Evolutionary conservation across 345 rosid genomes (phyloP), one percentile per base, ranked within the genome.

Genomic region (Eucalyptus albens): DNA sequence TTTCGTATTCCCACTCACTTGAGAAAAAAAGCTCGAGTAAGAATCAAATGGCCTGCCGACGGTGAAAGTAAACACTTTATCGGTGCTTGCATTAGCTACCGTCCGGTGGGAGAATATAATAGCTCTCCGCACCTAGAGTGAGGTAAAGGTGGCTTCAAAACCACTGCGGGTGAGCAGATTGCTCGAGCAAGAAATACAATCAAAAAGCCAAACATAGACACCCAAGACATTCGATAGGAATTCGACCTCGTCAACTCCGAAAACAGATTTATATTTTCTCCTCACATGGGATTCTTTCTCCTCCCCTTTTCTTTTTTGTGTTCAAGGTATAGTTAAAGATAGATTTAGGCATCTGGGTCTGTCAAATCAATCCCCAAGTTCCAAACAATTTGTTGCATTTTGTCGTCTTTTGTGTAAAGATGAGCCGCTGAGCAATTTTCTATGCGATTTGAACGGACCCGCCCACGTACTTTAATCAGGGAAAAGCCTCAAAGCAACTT

Each of bases 1-100:
- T 53, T 53, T 2, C 26, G 59, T 53, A 53, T 19, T 53, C 2
- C 1, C 59, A 53, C 11, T 53, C 59, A 21, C 59, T 0, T 21
- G 5, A 53, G 2, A 8, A 3, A 8, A 19, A 53, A 53, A 53
- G 11, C 11, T 4, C 2, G 0, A 4, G 5, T 19, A 5, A 1
- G 2, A 53, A 53, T 53, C 0, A 4, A 53, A 53, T 0, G 26
- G 26, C 2, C 1, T 19, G 0, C 1, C 1, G 5, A 53, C 2
- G 1, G 5, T 53, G 59, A 53, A 53, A 21, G 1, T 53, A 21
- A 0, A 53, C 26, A 53, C 59, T 8, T 53, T 21, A 2, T 53
- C 5, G 0, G 9, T 53, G 11, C 26, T 53, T 53, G 2, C 5
- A 53, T 53, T 19, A 53, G 11, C 26, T 53, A 21, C 5, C 11